phyloP scores from a whole-genome alignment of 148 eudicot species.

The Drosera capensis region DNA sequence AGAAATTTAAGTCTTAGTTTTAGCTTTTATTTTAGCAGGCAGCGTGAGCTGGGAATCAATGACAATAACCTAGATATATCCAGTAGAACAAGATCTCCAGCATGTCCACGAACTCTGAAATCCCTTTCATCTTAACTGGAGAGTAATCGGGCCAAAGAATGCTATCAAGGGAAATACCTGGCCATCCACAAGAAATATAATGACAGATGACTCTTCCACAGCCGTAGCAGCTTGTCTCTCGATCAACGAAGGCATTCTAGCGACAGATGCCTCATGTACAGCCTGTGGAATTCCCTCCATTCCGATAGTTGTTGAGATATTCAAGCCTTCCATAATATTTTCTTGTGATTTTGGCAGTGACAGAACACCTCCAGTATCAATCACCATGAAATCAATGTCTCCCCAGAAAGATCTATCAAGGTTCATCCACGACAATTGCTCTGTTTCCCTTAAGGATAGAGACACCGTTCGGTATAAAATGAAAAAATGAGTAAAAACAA shows the following conservation, averaged over 20 bases:
- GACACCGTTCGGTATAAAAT: neutral
- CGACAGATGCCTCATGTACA: constrained; percentile 85
- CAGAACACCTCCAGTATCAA: constrained; percentile 93
- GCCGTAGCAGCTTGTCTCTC: constrained; percentile 89
- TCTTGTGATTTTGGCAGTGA: constrained; percentile 63
- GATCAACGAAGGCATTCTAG: constrained; percentile 91
- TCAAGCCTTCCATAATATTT: constrained; percentile 64
- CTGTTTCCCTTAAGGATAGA: constrained; percentile 51
- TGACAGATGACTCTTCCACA: constrained; percentile 84
- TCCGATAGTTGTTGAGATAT: constrained; percentile 84
- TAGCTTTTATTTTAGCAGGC: too few species aligned
- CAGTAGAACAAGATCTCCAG: too few species aligned
- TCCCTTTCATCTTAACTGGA: too few species aligned
- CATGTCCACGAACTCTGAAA: too few species aligned
- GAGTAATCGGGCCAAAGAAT: too few species aligned
- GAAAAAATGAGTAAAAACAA: constrained; percentile 3
- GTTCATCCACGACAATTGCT: constrained; percentile 98
- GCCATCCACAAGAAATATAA: constrained; percentile 92
- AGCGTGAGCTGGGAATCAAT: too few species aligned
- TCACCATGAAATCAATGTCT: constrained; percentile 65
- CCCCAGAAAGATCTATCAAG: constrained; percentile 96
- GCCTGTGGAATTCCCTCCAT: constrained; percentile 97
- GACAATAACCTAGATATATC: too few species aligned
- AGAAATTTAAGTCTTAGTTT: too few species aligned
- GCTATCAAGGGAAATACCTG: constrained; percentile 66